These are phyloP conservation scores for Nectriaceae sp. DNA, from an alignment of 2,329 filamentous ascomycete species.

Conservation along the genomic window DNA sequence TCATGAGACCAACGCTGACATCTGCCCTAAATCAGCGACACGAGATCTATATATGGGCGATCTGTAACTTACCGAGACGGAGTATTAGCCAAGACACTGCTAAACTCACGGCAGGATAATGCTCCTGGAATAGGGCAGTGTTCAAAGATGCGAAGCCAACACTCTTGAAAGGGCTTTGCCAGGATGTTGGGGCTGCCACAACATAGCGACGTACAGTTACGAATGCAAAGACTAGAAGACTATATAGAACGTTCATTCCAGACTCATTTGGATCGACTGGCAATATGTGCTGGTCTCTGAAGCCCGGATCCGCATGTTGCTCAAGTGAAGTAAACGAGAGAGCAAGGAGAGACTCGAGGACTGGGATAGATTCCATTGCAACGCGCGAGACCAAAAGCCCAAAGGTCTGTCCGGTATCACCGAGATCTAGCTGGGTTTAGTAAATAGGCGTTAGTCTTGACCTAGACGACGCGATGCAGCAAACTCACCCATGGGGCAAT, in stretches of 20 bases:
- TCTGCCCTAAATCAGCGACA: constrained; percentile 17
- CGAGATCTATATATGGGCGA: background rate
- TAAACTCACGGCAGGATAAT: constrained; percentile 14
- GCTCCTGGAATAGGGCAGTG: constrained; percentile 15
- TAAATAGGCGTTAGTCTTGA: background rate
- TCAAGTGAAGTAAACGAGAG: constrained; percentile 22
- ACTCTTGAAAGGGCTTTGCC: constrained; percentile 20
- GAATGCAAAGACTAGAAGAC: constrained; percentile 15
- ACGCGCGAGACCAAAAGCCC: constrained; percentile 38
- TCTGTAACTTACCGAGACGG: constrained; percentile 24
- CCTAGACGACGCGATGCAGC: background rate
- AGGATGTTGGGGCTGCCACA: constrained; percentile 18
- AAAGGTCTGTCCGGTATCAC: constrained; percentile 32
- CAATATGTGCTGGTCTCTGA: constrained; percentile 5
- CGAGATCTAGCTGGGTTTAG: constrained; percentile 42
- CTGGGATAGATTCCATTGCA: constrained; percentile 23
- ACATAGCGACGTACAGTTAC: constrained; percentile 15
- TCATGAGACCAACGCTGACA: constrained; percentile 31
- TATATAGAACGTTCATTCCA: constrained; percentile 7
- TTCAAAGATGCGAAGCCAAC: constrained; percentile 14
- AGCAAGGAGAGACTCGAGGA: constrained; percentile 30
- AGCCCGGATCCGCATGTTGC: constrained; percentile 9
- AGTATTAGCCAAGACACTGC: constrained; percentile 28
- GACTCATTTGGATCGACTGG: constrained; percentile 9
- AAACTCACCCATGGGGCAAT: constrained; percentile 46